Evolutionary conservation across 2,329 filamentous ascomycete genomes (phyloP).

Genomic region (Allantophomopsis cytisporea): DNA sequence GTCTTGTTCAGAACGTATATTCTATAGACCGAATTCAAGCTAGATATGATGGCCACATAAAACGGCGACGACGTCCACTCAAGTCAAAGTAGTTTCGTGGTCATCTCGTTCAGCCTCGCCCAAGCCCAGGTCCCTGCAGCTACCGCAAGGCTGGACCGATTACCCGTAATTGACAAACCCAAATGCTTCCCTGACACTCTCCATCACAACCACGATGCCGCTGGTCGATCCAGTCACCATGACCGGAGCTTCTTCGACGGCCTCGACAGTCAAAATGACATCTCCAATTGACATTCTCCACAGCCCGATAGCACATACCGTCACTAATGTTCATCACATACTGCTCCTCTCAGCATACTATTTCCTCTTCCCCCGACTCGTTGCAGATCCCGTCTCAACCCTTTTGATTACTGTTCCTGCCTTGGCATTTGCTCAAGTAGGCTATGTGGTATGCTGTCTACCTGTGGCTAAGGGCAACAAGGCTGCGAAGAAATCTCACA

Average conservation of each 20-base stretch:
- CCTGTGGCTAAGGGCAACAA: conserved; percentile 39
- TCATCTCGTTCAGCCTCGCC: too few species aligned
- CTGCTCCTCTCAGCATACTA: conserved; percentile 52
- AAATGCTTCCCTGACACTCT: background rate
- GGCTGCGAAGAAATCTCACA: conserved; percentile 27
- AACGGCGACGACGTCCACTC: too few species aligned
- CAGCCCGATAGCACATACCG: conserved; percentile 27
- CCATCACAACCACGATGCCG: conserved; percentile 7
- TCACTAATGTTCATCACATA: conserved; percentile 54
- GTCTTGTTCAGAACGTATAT: too few species aligned
- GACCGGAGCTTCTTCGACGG: conserved; percentile 5
- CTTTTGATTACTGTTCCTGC: conserved; percentile 48
- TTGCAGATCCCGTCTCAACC: conserved; percentile 53
- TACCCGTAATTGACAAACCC: too few species aligned
- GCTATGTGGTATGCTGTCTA: conserved; percentile 48
- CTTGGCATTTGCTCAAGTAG: conserved; percentile 48
- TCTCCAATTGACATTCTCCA: conserved; percentile 16
- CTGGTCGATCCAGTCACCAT: conserved; percentile 18
- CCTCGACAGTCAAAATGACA: conserved; percentile 7
- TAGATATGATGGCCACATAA: too few species aligned
- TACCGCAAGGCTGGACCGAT: too few species aligned
- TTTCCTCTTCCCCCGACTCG: conserved; percentile 50
- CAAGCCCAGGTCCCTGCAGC: too few species aligned
- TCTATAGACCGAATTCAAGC: too few species aligned
- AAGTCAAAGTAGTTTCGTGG: too few species aligned